Conservation (phyloP, 352 stramenopile genomes). For the Hyaloperonospora arabidopsidis region DNA sequence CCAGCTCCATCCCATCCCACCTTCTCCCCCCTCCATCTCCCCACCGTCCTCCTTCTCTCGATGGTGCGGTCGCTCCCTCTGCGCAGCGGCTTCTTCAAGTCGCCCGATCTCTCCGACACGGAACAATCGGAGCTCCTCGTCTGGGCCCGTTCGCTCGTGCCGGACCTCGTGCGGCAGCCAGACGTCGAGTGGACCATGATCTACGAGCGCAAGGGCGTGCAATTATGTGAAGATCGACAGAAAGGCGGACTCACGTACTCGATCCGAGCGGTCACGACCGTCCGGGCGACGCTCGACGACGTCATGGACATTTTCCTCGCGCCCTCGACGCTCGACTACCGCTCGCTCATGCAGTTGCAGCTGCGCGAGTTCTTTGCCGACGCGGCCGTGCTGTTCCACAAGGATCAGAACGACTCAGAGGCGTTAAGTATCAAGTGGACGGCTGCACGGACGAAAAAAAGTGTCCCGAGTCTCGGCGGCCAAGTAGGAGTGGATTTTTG, state of each 20-base stretch:
- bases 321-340: conserved; percentile 50
- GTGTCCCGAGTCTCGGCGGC: conserved; percentile 33
- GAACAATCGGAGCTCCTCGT: conserved; percentile 68
- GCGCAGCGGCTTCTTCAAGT: conserved; percentile 68
- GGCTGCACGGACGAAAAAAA: conserved; percentile 62
- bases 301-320: conserved; percentile 75
- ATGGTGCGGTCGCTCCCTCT: conserved; percentile 79
- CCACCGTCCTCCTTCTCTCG: neutral
- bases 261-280: conserved; percentile 49
- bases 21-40: neutral
- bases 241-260: conserved; percentile 78
- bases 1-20: neutral
- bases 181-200: conserved; percentile 75
- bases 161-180: conserved; percentile 51
- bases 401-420: conserved; percentile 68
- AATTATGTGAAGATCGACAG: conserved; percentile 68
- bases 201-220: conserved; percentile 62
- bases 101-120: conserved; percentile 44
- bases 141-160: conserved; percentile 65
- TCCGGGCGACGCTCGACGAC: conserved; percentile 58
- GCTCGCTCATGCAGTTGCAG: conserved; percentile 64
- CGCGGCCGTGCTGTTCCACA: conserved; percentile 63
- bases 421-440: conserved; percentile 77
- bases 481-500: conserved; percentile 61
- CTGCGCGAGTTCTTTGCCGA: conserved; percentile 68